Evolutionary conservation across 805 yeast genomes (phyloP), one percentile per base, ranked within the genome.

Genomic region (Metschnikowia colocasiae): DNA sequence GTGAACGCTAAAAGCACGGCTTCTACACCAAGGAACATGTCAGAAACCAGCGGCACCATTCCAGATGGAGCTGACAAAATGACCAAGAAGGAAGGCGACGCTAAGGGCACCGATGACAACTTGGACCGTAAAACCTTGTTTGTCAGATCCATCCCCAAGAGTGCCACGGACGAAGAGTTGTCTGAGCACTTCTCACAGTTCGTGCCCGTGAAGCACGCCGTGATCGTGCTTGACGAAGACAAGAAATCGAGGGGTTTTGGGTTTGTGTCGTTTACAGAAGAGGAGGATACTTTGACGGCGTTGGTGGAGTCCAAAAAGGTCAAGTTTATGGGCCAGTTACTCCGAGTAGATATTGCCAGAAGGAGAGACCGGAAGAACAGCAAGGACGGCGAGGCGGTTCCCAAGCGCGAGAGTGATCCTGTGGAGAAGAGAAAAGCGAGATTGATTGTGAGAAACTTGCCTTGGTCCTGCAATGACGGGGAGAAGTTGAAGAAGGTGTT

Each of bases 171-270:
- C 19, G 96, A 89, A 50, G 82, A 88, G 57, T 74, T 94, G 35
- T 77, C 92, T 1, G 87, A 86, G 56, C 90, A 77, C 65, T 94
- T 94, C 62, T 85, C 98, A 1, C 89, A 89, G 54, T 85, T 90
- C 69, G 92, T 88, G 4, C 99, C 99, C 6, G 95, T 92, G 10
- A 90, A 85, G 67, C 99, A 94, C 67, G 96, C 97, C 1, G 91
- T 90, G 38, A 79, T 94, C 35, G 98, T 94, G 15, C 85, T 75
- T 33, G 97, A 91, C 61, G 73, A 73, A 9, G 81, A 84, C 30
- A 80, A 86, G 46, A 76, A 84, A 38, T 88, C 97, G 2, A 79
- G 91, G 63, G 98, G 99, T 1, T 94, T 91, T 67, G 99, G 99
- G 3, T 94, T 94, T 65, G 99, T 90, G 13, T 84, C 95, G 31